Percentiles rank a stretch among this genome's conserved stretches.
phyloP scores from a whole-genome alignment of 352 stramenopile genomes.

The Phytophthora uliginosa region DNA sequence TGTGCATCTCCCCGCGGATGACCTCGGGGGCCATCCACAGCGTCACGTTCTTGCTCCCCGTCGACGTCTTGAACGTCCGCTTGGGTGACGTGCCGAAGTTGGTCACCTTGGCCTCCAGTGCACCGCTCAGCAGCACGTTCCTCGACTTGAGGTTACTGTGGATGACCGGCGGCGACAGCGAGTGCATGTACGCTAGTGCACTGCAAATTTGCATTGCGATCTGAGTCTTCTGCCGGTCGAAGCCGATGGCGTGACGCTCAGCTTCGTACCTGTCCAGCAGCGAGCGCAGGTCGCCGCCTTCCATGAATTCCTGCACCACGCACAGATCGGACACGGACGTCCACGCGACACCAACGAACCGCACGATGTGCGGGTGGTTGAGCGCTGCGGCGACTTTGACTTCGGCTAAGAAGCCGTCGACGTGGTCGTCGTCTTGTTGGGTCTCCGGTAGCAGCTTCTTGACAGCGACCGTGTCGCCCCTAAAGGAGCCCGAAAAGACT shows the following conservation, averaged over 20 bases:
- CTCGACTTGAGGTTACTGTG: constrained; percentile 45
- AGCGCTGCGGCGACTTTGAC: constrained; percentile 54
- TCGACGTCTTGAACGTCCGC: constrained; percentile 44
- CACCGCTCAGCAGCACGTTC: constrained; percentile 35
- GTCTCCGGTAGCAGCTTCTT: constrained; percentile 41
- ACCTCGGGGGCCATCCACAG: constrained; percentile 86
- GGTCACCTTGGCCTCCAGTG: constrained; percentile 41
- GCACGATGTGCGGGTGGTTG: constrained; percentile 61
- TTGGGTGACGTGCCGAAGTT: constrained; percentile 48
- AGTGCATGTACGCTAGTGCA: constrained; percentile 44
- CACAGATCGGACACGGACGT: constrained; percentile 41
- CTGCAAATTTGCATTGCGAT: constrained; percentile 49
- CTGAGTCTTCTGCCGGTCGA: constrained; percentile 45
- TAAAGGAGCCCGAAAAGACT: constrained; percentile 47
- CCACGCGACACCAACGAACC: constrained; percentile 64
- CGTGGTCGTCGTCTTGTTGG: constrained; percentile 22
- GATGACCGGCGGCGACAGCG: constrained; percentile 32
- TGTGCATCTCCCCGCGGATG: constrained; percentile 78
- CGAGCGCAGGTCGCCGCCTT: constrained; percentile 43
- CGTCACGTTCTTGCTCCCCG: constrained; percentile 47
- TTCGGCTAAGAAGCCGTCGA: constrained; percentile 49
- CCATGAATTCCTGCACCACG: constrained; percentile 53
- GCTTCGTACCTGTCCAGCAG: constrained; percentile 38
- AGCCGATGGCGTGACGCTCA: constrained; percentile 25
- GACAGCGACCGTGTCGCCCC: constrained; percentile 47